Conservation (phyloP, 2,329 filamentous ascomycete species). For the Xylariales sp. region DNA sequence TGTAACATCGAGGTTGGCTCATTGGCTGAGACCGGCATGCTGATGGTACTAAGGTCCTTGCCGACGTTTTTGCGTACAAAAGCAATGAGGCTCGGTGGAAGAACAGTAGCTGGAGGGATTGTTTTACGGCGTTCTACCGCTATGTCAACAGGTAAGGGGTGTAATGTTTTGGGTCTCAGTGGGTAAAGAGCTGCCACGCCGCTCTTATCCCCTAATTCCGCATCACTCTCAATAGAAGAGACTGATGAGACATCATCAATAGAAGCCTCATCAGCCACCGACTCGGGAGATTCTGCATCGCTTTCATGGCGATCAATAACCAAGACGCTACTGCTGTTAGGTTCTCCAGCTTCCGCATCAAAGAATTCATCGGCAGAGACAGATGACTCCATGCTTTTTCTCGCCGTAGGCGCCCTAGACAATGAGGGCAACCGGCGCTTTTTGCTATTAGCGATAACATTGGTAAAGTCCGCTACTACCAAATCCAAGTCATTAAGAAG, state of each 20-base stretch:
- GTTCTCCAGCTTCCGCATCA: slow-evolving; percentile 79
- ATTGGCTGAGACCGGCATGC: slow-evolving; percentile 97
- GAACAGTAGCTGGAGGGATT: slow-evolving; percentile 78
- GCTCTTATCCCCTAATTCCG: slow-evolving; percentile 61
- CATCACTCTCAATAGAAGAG: slow-evolving; percentile 70
- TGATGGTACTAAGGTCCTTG: slow-evolving; percentile 95
- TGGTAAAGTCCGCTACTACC: slow-evolving; percentile 84
- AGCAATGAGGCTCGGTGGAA: slow-evolving; percentile 90
- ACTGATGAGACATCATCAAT: slow-evolving; percentile 67
- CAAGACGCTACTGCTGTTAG: slow-evolving; percentile 70
- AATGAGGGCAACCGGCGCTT: slow-evolving; percentile 70
- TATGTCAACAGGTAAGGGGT: slow-evolving; percentile 79
- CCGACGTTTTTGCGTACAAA: slow-evolving; percentile 98
- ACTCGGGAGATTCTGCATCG: slow-evolving; percentile 72
- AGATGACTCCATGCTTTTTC: slow-evolving; percentile 82
- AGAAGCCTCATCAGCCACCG: slow-evolving; percentile 66
- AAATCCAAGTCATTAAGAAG: slow-evolving; percentile 86
- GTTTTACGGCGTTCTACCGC: slow-evolving; percentile 73
- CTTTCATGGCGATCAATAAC: slow-evolving; percentile 77
- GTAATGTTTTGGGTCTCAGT: slow-evolving; percentile 77
- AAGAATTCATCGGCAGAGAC: slow-evolving; percentile 90
- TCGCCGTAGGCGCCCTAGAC: slow-evolving; percentile 61
- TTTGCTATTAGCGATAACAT: slow-evolving; percentile 81
- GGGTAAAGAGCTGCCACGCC: slow-evolving; percentile 81
- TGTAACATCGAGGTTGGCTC: slow-evolving; percentile 91